Evolutionary conservation across 768 basidiomycete species (phyloP).

Genomic region (Coprinopsis cinerea): DNA sequence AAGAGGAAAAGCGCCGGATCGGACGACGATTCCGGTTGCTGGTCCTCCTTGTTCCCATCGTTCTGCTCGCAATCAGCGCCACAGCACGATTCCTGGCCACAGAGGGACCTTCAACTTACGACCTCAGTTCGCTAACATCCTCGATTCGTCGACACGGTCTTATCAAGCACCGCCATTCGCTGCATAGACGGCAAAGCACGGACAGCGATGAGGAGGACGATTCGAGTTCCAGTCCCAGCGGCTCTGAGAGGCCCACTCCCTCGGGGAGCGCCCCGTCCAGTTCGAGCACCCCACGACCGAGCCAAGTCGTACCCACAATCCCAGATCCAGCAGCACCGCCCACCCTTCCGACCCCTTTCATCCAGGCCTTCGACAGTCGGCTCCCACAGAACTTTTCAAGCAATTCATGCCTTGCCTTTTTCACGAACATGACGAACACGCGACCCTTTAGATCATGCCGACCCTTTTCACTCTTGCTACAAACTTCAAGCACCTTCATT

Average conservation of each 20-base stretch:
- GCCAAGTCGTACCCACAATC: conserved; percentile 38
- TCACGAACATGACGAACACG: conserved; percentile 65
- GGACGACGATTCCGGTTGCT: conserved; percentile 44
- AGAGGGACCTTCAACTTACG: conserved; percentile 43
- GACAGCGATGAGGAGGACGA: background rate
- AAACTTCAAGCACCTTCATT: conserved; percentile 48
- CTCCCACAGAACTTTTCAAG: conserved; percentile 65
- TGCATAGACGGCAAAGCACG: conserved; percentile 16
- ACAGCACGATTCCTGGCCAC: conserved; percentile 30
- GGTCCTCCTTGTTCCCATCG: conserved; percentile 49
- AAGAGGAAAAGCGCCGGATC: conserved; percentile 33
- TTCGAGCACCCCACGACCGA: conserved; percentile 16
- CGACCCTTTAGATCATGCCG: conserved; percentile 66
- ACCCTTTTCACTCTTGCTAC: conserved; percentile 62
- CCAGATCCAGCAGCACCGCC: conserved; percentile 46
- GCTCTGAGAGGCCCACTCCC: conserved; percentile 13
- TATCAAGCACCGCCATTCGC: background rate
- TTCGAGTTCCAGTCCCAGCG: background rate
- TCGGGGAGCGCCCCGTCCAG: conserved; percentile 16
- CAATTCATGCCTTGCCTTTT: conserved; percentile 59
- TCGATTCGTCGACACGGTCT: conserved; percentile 11
- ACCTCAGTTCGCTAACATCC: conserved; percentile 35
- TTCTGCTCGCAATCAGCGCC: conserved; percentile 48
- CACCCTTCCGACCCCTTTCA: conserved; percentile 67
- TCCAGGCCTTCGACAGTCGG: conserved; percentile 64